Conservation (phyloP, 2,329 filamentous ascomycete species). For the Cyphellophora attinorum region DNA sequence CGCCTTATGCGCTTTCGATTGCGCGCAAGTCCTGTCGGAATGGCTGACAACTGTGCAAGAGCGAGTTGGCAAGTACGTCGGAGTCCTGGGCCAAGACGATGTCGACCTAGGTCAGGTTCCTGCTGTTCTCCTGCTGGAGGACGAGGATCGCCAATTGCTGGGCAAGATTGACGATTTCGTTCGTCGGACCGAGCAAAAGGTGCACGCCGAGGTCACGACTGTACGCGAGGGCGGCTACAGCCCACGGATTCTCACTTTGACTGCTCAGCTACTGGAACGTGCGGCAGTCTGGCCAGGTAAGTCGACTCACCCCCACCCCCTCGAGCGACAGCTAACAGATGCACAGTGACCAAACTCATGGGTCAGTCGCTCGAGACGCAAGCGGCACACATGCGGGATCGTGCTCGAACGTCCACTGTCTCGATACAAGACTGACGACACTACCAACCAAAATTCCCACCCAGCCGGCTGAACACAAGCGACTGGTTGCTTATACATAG, state of each 20-base stretch:
- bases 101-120: conserved; percentile 73
- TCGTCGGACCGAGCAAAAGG: conserved; percentile 64
- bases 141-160: conserved; percentile 80
- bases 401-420: conserved; percentile 38
- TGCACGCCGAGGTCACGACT: conserved; percentile 20
- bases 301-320: conserved; percentile 25
- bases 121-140: conserved; percentile 80
- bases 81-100: conserved; percentile 73
- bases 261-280: conserved; percentile 78
- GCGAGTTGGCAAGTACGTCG: conserved; percentile 80
- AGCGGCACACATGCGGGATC: conserved; percentile 52
- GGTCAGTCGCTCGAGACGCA: conserved; percentile 56
- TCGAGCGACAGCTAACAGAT: neutral
- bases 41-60: conserved; percentile 93
- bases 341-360: conserved; percentile 59
- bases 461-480: too few relatives aligned
- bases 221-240: conserved; percentile 60
- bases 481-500: too few relatives aligned
- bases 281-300: conserved; percentile 86
- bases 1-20: conserved; percentile 87
- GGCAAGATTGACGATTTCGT: conserved; percentile 75
- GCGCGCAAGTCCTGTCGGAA: conserved; percentile 84
- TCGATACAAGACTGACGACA: too few relatives aligned
- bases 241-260: conserved; percentile 72
- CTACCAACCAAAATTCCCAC: too few relatives aligned